A percentile compares a stretch with the other conserved stretches of the same genome.
These are phyloP conservation scores for Saccharomycopsis fodiens DNA, from an alignment of 805 yeast genomes.

Conservation along the genomic window DNA sequence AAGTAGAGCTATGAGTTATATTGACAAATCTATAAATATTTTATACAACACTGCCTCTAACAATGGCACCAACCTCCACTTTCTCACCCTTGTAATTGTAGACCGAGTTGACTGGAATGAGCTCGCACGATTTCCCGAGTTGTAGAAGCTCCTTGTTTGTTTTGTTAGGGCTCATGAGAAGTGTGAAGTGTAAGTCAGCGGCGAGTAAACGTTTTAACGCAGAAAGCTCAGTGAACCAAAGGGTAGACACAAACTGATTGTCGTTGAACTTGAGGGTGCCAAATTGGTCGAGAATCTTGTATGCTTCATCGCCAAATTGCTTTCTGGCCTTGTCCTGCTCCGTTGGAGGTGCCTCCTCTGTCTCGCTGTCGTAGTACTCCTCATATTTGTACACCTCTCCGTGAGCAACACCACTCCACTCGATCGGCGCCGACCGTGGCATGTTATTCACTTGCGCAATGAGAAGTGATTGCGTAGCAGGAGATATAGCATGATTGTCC, in stretches of 20 bases:
- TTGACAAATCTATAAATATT: background rate
- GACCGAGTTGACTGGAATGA: slow-evolving; percentile 15
- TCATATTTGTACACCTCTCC: slow-evolving; percentile 33
- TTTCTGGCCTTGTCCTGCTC: slow-evolving; percentile 12
- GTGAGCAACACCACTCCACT: slow-evolving; percentile 65
- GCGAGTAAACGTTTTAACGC: background rate
- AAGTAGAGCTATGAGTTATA: background rate
- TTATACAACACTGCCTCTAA: slow-evolving; percentile 1
- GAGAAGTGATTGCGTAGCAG: slow-evolving; percentile 29
- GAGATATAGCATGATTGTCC: background rate
- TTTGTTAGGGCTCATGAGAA: slow-evolving; percentile 1
- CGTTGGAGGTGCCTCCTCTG: slow-evolving; percentile 27
- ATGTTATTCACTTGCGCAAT: slow-evolving; percentile 49
- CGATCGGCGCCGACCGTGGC: slow-evolving; percentile 60
- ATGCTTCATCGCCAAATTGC: background rate
- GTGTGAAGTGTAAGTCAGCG: slow-evolving; percentile 9
- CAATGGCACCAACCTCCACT: slow-evolving; percentile 14
- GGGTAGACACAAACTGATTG: slow-evolving; percentile 13
- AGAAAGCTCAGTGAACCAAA: slow-evolving; percentile 1
- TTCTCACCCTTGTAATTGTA: slow-evolving; percentile 9
- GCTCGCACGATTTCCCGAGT: slow-evolving; percentile 8
- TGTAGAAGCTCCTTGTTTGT: background rate
- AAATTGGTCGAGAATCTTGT: slow-evolving; percentile 1
- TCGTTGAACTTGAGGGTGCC: slow-evolving; percentile 7
- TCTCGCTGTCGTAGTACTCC: slow-evolving; percentile 27